Evolutionary conservation across 1,139 yeast genomes (phyloP), one percentile per base, ranked within the genome.

Genomic region (Geotrichum fermentans): DNA sequence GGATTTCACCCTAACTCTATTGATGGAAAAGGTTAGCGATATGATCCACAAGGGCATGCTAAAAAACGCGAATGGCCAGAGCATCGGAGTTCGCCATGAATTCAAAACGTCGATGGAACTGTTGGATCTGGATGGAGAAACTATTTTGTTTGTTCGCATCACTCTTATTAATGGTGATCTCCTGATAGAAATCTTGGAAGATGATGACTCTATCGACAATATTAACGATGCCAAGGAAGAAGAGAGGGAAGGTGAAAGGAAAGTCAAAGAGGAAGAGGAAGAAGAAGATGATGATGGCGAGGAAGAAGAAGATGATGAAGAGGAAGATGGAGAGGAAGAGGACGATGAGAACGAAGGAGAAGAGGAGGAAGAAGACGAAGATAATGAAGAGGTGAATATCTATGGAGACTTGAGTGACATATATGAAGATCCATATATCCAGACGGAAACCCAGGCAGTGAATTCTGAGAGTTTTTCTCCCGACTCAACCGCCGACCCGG

Each of bases 101-200:
- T 58, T 59, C 43, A 35, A 47, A n/a, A 52, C 56, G 11, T 37
- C 50, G 10, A 52, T 57, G 13, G 55, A 54, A 16, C 52, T 59
- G 14, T 43, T 54, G 14, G 58, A 57, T 36, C 28, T 51, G 5
- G 44, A 52, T 14, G 58, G 56, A 6, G 47, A 50, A 16, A 44
- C 44, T 2, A 47, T 56, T 21, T 50, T 58, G 2, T 45, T 47
- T 18, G 55, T 56, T 14, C 46, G 49, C 4, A 49, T 58, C 17
- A 45, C 39, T 7, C 55, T 57, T 3, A 36, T 35, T 24, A 42
- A 49, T 6, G 58, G 60, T 13, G 46, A 51, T 13, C 55, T 55
- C 10, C 44, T 40, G n/a, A 52, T 57, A 6, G 46, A 44, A 16
- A 41, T 53, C 20, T 29, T 49, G 14, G 38, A 40, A 6, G 49